Percentiles rank a stretch among this genome's conserved stretches.
Conservation (phyloP, 1,284 basidiomycete species). For the Mycena sp. region DNA sequence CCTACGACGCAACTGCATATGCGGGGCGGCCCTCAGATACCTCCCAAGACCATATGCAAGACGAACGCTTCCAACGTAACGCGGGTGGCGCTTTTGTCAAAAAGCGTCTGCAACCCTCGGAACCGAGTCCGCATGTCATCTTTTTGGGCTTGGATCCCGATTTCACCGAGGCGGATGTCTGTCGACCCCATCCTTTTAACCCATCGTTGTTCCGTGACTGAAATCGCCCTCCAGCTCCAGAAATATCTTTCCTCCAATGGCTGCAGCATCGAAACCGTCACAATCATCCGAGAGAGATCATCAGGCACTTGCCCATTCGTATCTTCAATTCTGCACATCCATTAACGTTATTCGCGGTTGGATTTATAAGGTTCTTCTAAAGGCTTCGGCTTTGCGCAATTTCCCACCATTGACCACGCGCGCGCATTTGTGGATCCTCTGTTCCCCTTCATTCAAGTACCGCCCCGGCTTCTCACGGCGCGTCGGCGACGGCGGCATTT, state of each 20-base stretch:
- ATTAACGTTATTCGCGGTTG: constrained; percentile 74
- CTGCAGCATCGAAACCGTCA: constrained; percentile 83
- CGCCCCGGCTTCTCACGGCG: constrained; percentile 86
- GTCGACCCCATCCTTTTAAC: constrained; percentile 53
- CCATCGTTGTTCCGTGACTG: constrained; percentile 39
- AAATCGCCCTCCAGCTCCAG: constrained; percentile 70
- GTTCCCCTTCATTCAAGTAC: constrained; percentile 86
- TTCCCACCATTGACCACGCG: constrained; percentile 84
- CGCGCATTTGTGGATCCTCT: constrained; percentile 87
- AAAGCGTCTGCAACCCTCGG: constrained; percentile 80
- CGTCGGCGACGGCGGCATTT: constrained; percentile 72
- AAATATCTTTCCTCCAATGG: constrained; percentile 79
- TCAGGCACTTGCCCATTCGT: constrained; percentile 91
- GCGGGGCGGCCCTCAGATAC: constrained; percentile 44
- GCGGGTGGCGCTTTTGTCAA: constrained; percentile 58
- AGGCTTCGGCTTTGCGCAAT: constrained; percentile 95
- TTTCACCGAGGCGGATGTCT: constrained; percentile 89
- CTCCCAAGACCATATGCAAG: constrained; percentile 51
- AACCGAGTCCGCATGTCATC: constrained; percentile 89
- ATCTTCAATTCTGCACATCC: constrained; percentile 65
- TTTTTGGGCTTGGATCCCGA: constrained; percentile 91
- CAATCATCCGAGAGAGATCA: constrained; percentile 92
- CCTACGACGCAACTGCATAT: constrained; percentile 44
- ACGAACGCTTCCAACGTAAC: constrained; percentile 39
- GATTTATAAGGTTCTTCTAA: constrained; percentile 85